phyloP scores from a whole-genome alignment of 2,329 filamentous ascomycete species.

The Hypoxylon sp. region DNA sequence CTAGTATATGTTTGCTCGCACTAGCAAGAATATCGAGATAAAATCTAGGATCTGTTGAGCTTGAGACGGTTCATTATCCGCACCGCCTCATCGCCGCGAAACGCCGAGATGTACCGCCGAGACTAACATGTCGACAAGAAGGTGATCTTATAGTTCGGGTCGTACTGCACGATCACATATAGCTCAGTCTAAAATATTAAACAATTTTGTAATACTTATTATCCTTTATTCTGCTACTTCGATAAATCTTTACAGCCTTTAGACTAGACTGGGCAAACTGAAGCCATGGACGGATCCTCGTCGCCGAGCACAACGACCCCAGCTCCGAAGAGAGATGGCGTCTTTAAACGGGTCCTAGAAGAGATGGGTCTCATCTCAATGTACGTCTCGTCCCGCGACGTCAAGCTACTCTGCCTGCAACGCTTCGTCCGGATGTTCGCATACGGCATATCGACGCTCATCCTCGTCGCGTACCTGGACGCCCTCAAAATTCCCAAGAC shows the following conservation, averaged over 20 bases:
- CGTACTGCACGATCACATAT: not conserved
- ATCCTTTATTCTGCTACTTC: not conserved
- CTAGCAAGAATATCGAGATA: not conserved
- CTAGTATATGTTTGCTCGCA: not conserved
- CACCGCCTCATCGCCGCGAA: not conserved
- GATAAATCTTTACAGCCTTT: no score
- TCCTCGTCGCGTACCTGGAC: conserved; percentile 70
- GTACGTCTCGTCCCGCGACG: conserved; percentile 61
- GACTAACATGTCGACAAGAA: not conserved
- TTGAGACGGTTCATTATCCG: not conserved
- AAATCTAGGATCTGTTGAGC: not conserved
- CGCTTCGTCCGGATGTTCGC: conserved; percentile 75
- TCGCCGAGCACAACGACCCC: not conserved
- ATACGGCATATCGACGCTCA: conserved; percentile 71
- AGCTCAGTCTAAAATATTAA: not conserved
- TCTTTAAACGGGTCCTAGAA: conserved; percentile 43
- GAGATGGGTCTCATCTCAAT: conserved; percentile 65
- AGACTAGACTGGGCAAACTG: not conserved
- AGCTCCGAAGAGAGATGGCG: conserved; percentile 3
- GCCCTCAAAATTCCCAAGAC: conserved; percentile 65
- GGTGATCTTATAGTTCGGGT: not conserved
- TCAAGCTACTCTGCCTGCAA: conserved; percentile 70
- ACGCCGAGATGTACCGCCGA: not conserved
- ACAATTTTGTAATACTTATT: not conserved
- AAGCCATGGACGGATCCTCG: conserved; percentile 18